Evolutionary conservation across 768 basidiomycete genomes (phyloP), one percentile per base, ranked within the genome.

Genomic region (Russula emetica): DNA sequence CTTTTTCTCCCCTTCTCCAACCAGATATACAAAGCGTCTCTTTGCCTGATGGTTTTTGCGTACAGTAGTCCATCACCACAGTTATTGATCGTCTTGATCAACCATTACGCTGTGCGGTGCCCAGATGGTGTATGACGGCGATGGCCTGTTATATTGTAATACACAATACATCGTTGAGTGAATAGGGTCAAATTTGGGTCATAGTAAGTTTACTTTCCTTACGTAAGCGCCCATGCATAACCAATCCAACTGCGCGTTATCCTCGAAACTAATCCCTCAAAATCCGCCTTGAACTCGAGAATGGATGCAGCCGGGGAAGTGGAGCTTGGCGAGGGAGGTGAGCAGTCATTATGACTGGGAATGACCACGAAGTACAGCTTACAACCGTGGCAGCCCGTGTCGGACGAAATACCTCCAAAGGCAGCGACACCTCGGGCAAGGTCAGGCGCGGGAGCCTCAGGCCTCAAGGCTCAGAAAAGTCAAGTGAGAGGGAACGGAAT

Each of bases 1-100:
- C 36, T 0, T 32, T 32, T 53, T 28, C 57, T 10, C 30, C 13
- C 34, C 14, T 53, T 45, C 57, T 6, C 66, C 56, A 8, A 24
- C 11, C 69, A 84, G 83, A 62, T 85, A 85, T 67, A 85, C 82
- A 20, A 85, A 84, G 75, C 74, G 84, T 58, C 72, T 85, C 58
- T 85, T 79, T 70, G 77, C 82, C 1, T 64, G 26, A 38, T 38
- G 56, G n/a, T 18, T 11, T 36, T 24, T 34, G 32, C 30, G 55
- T 63, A 47, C n/a, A 40, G n/a, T 11, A 54, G 32, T n/a, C n/a
- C n/a, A n/a, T n/a, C n/a, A n/a, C n/a, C n/a, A n/a, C n/a, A n/a
- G n/a, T n/a, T n/a, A n/a, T 22, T 47, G 22, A 45, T 18, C 16
- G 49, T 28, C 49, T 18, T 24, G 18, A 30, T 52, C 20, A 18